phyloP scores from a whole-genome alignment of 441 rosid species.

The Capsella rubella region DNA sequence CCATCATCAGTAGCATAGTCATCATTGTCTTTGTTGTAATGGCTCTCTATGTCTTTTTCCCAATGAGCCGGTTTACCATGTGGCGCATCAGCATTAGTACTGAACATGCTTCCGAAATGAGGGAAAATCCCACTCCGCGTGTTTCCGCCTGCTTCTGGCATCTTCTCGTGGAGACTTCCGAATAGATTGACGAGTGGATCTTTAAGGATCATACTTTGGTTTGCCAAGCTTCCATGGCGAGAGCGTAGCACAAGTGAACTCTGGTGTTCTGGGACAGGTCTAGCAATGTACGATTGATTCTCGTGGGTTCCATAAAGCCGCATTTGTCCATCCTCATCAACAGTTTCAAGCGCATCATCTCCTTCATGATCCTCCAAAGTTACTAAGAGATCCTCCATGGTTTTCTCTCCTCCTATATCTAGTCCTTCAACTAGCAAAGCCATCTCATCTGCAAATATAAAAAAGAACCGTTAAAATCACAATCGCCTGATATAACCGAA shows the following conservation, averaged over 20 bases:
- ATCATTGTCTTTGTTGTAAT: slow-evolving; percentile 61
- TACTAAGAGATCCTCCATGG: slow-evolving; percentile 71
- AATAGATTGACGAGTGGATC: slow-evolving; percentile 76
- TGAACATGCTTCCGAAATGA: slow-evolving; percentile 77
- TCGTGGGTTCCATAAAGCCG: slow-evolving; percentile 61
- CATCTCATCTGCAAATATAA: slow-evolving; percentile 65
- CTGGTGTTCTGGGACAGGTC: slow-evolving; percentile 64
- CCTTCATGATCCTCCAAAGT: slow-evolving; percentile 58
- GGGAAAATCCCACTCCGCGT: slow-evolving; percentile 64
- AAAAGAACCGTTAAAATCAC: not conserved
- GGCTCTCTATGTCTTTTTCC: slow-evolving; percentile 64
- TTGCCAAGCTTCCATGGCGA: slow-evolving; percentile 70
- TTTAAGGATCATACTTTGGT: slow-evolving; percentile 61
- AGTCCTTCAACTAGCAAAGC: slow-evolving; percentile 83
- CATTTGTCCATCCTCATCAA: slow-evolving; percentile 62
- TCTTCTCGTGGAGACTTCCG: slow-evolving; percentile 69
- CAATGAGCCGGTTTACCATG: slow-evolving; percentile 57
- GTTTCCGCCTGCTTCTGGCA: slow-evolving; percentile 69
- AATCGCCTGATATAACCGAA: not conserved
- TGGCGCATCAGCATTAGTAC: slow-evolving; percentile 58
- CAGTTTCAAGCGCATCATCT: slow-evolving; percentile 52
- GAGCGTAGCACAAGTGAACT: slow-evolving; percentile 60
- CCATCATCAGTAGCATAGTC: slow-evolving; percentile 53
- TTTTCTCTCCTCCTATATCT: slow-evolving; percentile 75
- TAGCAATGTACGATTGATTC: slow-evolving; percentile 70